These are phyloP conservation scores for Acer saccharum DNA, from an alignment of 345 rosid species.

Conservation along the genomic window DNA sequence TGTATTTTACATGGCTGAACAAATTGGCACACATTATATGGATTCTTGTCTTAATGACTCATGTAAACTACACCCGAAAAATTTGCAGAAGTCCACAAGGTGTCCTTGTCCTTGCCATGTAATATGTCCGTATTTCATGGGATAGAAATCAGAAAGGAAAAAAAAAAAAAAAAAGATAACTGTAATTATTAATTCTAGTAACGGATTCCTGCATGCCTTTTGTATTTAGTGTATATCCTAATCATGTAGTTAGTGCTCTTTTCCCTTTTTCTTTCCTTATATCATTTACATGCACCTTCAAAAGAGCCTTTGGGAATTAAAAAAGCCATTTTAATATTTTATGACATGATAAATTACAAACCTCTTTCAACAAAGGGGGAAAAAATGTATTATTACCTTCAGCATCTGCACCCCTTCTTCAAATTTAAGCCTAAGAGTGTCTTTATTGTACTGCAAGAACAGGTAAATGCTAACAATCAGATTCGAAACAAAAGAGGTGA, in stretches of 20 bases:
- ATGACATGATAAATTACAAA: neutral
- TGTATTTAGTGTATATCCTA: neutral
- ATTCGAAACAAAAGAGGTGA: neutral
- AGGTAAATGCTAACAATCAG: constrained; percentile 10
- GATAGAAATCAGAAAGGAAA: neutral
- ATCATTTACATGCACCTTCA: too few relatives aligned
- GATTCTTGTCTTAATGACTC: neutral
- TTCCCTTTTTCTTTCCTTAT: too few relatives aligned
- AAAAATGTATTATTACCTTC: constrained; percentile 44
- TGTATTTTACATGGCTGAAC: neutral
- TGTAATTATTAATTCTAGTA: neutral
- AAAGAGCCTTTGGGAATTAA: too few relatives aligned
- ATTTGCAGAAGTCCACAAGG: neutral
- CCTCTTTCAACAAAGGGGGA: neutral
- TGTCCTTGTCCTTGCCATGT: neutral
- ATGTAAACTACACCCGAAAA: neutral
- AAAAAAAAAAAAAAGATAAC: too few relatives aligned
- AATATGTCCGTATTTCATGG: too few relatives aligned
- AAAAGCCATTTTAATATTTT: too few relatives aligned
- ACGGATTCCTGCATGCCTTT: neutral
- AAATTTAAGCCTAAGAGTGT: constrained; percentile 70
- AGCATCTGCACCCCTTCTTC: constrained; percentile 94
- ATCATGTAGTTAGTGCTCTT: neutral
- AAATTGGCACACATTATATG: neutral
- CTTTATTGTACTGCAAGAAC: constrained; percentile 63